phyloP scores from a whole-genome alignment of 305 asterid species.

The Caryopteris hybrid region DNA sequence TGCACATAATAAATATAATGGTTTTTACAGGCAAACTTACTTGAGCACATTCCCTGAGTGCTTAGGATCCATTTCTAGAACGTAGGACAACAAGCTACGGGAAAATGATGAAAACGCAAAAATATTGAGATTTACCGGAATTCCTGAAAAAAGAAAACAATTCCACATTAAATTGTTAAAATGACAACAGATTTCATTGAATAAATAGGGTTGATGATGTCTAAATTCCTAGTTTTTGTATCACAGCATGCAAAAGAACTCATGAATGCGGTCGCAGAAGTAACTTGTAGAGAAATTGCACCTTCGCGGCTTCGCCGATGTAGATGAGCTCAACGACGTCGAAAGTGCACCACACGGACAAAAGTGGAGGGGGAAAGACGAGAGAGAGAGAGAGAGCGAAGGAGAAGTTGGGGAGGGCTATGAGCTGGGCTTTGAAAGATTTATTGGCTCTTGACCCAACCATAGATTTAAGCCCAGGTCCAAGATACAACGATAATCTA shows the following conservation, averaged over 20 bases:
- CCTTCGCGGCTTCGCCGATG: neutral
- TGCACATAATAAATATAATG: neutral
- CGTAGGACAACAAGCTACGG: neutral
- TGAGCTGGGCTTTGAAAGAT: too few species aligned
- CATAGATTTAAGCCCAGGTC: too few species aligned
- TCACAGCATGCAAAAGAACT: neutral
- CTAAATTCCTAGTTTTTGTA: neutral
- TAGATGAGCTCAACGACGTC: neutral
- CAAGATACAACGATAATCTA: too few species aligned
- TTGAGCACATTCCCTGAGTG: conserved; percentile 42
- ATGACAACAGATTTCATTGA: neutral
- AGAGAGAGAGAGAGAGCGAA: too few species aligned
- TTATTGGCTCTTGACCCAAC: too few species aligned
- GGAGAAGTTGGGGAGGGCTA: too few species aligned
- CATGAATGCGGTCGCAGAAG: neutral
- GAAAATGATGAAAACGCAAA: neutral
- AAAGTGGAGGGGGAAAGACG: too few species aligned
- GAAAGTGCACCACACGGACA: too few species aligned
- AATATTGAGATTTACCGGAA: neutral
- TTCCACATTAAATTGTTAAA: neutral
- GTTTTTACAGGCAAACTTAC: conserved; percentile 16
- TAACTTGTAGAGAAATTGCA: too few species aligned
- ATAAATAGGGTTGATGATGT: neutral
- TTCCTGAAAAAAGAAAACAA: neutral
- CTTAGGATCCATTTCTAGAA: conserved; percentile 49